Conservation (phyloP, 108 stramenopile species). For the Seminavis robusta region DNA sequence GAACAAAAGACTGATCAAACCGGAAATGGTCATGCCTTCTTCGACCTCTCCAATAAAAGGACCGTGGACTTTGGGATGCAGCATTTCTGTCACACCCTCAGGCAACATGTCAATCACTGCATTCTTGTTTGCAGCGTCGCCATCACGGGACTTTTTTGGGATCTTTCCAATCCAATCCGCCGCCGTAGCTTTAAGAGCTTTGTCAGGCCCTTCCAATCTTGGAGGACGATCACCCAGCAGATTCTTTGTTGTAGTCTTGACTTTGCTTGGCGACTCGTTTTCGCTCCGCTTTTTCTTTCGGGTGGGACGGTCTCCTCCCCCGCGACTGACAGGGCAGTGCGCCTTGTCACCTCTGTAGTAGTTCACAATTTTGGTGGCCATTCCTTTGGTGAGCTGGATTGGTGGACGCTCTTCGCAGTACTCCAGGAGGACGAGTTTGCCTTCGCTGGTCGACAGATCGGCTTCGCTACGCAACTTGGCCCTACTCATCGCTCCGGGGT, state of each 20-base stretch:
- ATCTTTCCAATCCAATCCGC: slow-evolving; percentile 77
- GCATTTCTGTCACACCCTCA: slow-evolving; percentile 84
- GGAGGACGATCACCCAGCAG: slow-evolving; percentile 46
- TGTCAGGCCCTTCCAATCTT: slow-evolving; percentile 57
- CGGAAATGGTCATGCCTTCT: slow-evolving; percentile 75
- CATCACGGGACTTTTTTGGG: slow-evolving; percentile 53
- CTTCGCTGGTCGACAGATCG: slow-evolving; percentile 72
- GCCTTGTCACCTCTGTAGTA: slow-evolving; percentile 87
- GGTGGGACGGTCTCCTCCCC: slow-evolving; percentile 84
- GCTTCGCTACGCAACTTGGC: slow-evolving; percentile 75
- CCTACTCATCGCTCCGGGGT: slow-evolving; percentile 64
- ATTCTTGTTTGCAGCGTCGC: slow-evolving; percentile 51
- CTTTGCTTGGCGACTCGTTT: background rate
- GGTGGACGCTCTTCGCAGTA: slow-evolving; percentile 85
- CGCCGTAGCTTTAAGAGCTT: slow-evolving; percentile 40
- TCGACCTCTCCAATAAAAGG: slow-evolving; percentile 87
- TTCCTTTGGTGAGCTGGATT: slow-evolving; percentile 77
- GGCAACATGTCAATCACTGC: slow-evolving; percentile 60
- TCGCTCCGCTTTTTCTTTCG: slow-evolving; percentile 28
- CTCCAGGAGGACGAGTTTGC: slow-evolving; percentile 74
- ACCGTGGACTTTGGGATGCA: slow-evolving; percentile 78
- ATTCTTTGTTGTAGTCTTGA: background rate
- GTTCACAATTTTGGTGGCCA: slow-evolving; percentile 82
- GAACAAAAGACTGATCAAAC: slow-evolving; percentile 78
- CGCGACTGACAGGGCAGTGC: slow-evolving; percentile 78